Evolutionary conservation across 306 rosid genomes (phyloP).

Genomic region (Lathyrus sativus): DNA sequence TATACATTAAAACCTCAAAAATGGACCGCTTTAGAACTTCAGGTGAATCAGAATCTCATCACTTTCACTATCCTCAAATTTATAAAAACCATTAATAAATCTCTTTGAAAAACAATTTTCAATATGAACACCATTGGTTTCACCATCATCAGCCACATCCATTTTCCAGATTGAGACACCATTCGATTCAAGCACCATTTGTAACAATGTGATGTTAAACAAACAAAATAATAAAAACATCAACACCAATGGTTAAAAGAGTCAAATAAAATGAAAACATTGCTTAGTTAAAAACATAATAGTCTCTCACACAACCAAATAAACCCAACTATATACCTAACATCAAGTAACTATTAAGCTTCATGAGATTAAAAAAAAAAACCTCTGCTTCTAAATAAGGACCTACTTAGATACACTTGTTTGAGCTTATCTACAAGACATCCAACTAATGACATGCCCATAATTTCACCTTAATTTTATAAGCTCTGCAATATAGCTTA

Average conservation of each 20-base stretch:
- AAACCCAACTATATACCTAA: no score
- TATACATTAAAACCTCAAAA: no score
- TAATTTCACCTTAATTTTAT: no score
- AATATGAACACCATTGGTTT: conserved; percentile 14
- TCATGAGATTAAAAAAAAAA: no score
- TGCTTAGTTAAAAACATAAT: not conserved
- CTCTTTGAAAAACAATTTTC: conserved; percentile 53
- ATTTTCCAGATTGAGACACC: conserved; percentile 90
- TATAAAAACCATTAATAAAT: conserved; percentile 28
- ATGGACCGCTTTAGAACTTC: no score
- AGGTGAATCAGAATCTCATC: no score
- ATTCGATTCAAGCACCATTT: conserved; percentile 66
- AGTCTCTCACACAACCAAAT: no score
- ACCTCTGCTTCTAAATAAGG: no score
- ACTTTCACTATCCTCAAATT: conserved; percentile 52
- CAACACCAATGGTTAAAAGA: not conserved
- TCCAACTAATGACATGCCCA: not conserved
- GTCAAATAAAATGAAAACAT: not conserved
- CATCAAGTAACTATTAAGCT: no score
- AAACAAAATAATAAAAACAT: not conserved
- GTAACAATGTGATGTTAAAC: conserved; percentile 22
- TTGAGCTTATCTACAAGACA: not conserved
- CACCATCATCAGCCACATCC: conserved; percentile 50
- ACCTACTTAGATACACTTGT: not conserved
- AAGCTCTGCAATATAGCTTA: no score